Conservation (phyloP, 2,329 filamentous ascomycete genomes). For the Claviceps humidiphila region DNA sequence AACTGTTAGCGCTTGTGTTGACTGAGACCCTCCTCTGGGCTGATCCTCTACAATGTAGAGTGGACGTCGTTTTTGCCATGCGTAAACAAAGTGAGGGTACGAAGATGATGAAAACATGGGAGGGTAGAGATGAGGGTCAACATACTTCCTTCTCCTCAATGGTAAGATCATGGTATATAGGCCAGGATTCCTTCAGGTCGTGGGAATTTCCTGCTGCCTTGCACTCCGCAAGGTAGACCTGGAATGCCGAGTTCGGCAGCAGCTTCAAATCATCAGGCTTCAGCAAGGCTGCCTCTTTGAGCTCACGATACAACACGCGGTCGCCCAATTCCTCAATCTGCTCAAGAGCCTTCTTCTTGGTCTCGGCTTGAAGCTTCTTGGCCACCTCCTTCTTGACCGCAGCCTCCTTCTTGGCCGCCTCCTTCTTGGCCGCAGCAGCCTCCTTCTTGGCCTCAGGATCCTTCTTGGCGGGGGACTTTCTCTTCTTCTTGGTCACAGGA, state of each 20-base stretch:
- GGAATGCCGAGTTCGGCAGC: slow-evolving; percentile 22
- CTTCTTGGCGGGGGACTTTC: slow-evolving; percentile 26
- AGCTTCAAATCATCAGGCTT: slow-evolving; percentile 19
- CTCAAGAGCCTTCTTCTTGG: slow-evolving; percentile 7
- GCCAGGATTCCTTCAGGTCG: slow-evolving; percentile 14
- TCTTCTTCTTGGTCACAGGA: slow-evolving; percentile 8
- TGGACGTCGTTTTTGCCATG: neutral
- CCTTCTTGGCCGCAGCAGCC: slow-evolving; percentile 22
- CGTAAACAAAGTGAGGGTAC: neutral
- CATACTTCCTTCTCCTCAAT: slow-evolving; percentile 31
- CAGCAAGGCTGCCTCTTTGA: slow-evolving; percentile 29
- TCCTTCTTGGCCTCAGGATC: slow-evolving; percentile 5
- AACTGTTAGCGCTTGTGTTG: neutral
- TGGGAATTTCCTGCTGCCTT: too few relatives aligned
- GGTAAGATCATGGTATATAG: slow-evolving; percentile 26
- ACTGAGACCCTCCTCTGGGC: too few relatives aligned
- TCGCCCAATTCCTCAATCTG: too few relatives aligned
- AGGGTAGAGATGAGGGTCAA: neutral
- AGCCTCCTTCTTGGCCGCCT: slow-evolving; percentile 19
- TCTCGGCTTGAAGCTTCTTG: neutral
- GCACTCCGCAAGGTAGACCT: slow-evolving; percentile 21
- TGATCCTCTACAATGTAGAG: neutral
- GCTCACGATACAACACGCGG: slow-evolving; percentile 7
- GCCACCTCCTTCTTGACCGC: slow-evolving; percentile 29
- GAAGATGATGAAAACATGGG: neutral